Evolutionary conservation across 495 filamentous ascomycete genomes (phyloP).

Genomic region (Glonium stellatum): DNA sequence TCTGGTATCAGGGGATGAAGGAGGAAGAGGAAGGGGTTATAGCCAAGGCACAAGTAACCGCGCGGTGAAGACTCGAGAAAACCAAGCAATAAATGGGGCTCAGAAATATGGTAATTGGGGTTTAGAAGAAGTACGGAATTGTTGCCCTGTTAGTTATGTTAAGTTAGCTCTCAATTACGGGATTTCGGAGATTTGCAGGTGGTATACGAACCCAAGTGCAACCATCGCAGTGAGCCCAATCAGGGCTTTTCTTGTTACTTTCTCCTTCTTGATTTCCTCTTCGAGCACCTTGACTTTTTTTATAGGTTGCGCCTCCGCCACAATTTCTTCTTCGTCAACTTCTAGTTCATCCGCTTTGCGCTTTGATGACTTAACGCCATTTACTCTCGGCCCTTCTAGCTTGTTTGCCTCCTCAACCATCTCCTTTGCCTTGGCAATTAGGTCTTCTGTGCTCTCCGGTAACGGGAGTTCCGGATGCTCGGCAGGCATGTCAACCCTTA

Average conservation of each 20-base stretch:
- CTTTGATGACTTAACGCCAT: slow-evolving; percentile 44
- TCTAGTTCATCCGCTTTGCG: slow-evolving; percentile 74
- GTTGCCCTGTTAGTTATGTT: neutral
- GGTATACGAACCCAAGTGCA: slow-evolving; percentile 70
- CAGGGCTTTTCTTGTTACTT: slow-evolving; percentile 72
- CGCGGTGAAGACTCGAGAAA: neutral
- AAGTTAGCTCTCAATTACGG: neutral
- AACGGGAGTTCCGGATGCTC: slow-evolving; percentile 59
- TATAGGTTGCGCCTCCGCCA: slow-evolving; percentile 44
- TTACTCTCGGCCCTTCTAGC: slow-evolving; percentile 39
- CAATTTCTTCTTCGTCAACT: slow-evolving; percentile 44
- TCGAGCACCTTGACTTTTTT: slow-evolving; percentile 65
- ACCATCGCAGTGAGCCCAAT: slow-evolving; percentile 78
- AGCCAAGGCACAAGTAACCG: neutral
- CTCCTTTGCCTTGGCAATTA: slow-evolving; percentile 78
- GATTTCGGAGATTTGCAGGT: neutral
- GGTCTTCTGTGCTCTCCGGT: slow-evolving; percentile 64
- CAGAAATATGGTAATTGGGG: neutral
- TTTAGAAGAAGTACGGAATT: slow-evolving; percentile 10
- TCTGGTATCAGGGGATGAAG: slow-evolving; percentile 3
- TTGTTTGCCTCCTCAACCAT: slow-evolving; percentile 81
- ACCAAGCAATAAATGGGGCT: neutral
- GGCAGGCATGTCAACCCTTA: slow-evolving; percentile 70
- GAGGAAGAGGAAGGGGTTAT: neutral
- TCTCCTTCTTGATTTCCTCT: slow-evolving; percentile 72